Evolutionary conservation across 768 basidiomycete species (phyloP), one percentile per base, ranked within the genome.

Genomic region (Trametes maxima): DNA sequence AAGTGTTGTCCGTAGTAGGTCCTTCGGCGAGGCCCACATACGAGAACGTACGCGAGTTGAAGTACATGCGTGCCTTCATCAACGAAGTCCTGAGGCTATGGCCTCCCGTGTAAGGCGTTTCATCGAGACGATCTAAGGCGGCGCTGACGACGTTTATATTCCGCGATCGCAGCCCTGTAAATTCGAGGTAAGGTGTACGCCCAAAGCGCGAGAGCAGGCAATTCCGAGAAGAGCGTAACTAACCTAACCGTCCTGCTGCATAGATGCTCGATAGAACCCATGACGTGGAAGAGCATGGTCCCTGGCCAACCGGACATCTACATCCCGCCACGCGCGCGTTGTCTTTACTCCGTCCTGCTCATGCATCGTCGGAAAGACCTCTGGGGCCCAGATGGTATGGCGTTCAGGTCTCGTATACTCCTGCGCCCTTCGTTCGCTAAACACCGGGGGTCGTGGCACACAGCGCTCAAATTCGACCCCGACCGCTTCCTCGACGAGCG

Each of bases 401-500:
- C 8, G 2, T 33, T 35, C 17, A 35, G 36, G 33, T n/a, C 35
- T 36, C 22, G n/a, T 36, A 13, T 52, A 12, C 28, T 7, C 19
- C 14, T 12, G 46, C 35, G 16, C 35, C n/a, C 58, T 0, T 19
- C 11, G 24, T 19, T 21, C 1, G n/a, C n/a, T n/a, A n/a, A n/a
- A n/a, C n/a, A 51, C n/a, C 35, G 36, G 7, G 7, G 0, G 19
- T 17, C 13, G 48, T 12, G n/a, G 35, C 37, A n/a, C 19, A 10
- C 49, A 86, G 85, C 85, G n/a, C 69, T 79, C 3, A 64, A 73
- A 58, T 90, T 88, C 63, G 87, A 89, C 67, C 88, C 88, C 0
- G 83, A 87, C 60, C 78, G 87, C 1, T 89, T 87, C 78, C 69
- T 89, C 42, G 87, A 89, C 61, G 81, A 82, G 33, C 77, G 87